These are phyloP conservation scores for Penicillium griseofulvum DNA, from an alignment of 2,329 filamentous ascomycete genomes.

Conservation along the genomic window DNA sequence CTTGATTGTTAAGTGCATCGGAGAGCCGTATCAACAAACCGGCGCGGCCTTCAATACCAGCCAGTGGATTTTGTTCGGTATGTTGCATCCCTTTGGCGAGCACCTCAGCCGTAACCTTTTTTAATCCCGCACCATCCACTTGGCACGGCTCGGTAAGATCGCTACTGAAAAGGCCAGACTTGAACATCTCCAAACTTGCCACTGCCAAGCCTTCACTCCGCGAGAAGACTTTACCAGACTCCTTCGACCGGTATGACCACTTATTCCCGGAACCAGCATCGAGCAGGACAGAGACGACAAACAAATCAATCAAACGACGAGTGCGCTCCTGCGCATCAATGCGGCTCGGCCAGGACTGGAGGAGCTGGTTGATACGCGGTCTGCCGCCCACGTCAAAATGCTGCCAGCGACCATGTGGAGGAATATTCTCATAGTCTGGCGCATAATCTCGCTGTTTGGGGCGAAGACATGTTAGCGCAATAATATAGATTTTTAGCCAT, in stretches of 20 bases:
- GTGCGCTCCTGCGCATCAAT: constrained; percentile 52
- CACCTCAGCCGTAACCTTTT: constrained; percentile 67
- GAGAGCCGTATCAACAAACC: constrained; percentile 73
- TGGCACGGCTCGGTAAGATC: constrained; percentile 77
- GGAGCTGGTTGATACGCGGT: constrained; percentile 51
- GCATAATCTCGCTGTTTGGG: constrained; percentile 63
- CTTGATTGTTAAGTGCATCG: constrained; percentile 72
- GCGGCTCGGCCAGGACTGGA: constrained; percentile 51
- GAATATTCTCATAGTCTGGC: constrained; percentile 69
- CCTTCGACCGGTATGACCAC: constrained; percentile 91
- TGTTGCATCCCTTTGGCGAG: constrained; percentile 85
- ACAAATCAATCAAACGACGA: constrained; percentile 59
- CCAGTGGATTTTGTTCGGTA: constrained; percentile 72
- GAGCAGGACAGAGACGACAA: constrained; percentile 60
- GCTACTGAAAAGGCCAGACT: constrained; percentile 83
- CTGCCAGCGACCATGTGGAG: constrained; percentile 72
- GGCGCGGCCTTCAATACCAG: constrained; percentile 80
- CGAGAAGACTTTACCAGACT: constrained; percentile 77
- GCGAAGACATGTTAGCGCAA: constrained; percentile 1
- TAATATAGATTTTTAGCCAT: background rate
- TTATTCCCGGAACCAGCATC: constrained; percentile 79
- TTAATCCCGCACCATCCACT: constrained; percentile 80
- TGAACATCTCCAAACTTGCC: constrained; percentile 86
- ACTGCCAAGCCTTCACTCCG: constrained; percentile 86
- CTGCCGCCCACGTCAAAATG: constrained; percentile 61